A percentile compares a stretch with the other conserved stretches of the same genome.
phyloP scores from a whole-genome alignment of 495 filamentous ascomycete species.

The Penicillium arizonense region DNA sequence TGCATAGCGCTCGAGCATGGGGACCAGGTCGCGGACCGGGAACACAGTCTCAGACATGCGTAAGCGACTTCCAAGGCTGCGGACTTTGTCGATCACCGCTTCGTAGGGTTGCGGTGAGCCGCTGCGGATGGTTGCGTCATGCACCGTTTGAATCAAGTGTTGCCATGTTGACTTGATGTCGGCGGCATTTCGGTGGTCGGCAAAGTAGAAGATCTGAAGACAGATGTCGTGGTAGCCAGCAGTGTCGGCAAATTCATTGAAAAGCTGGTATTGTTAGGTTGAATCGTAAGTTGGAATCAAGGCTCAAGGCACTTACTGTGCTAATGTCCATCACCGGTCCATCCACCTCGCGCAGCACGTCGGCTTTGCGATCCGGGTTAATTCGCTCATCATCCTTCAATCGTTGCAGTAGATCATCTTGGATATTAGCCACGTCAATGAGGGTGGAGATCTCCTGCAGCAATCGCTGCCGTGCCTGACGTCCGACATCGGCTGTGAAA shows the following conservation, averaged over 20 bases:
- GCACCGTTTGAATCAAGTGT: slow-evolving; percentile 68
- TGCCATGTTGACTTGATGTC: slow-evolving; percentile 84
- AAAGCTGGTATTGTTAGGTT: slow-evolving; percentile 58
- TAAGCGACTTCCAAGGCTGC: slow-evolving; percentile 74
- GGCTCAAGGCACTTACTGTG: slow-evolving; percentile 54
- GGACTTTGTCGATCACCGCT: slow-evolving; percentile 68
- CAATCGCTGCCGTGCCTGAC: slow-evolving; percentile 73
- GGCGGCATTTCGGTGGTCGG: slow-evolving; percentile 80
- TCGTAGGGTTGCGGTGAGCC: slow-evolving; percentile 71
- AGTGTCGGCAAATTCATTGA: slow-evolving; percentile 84
- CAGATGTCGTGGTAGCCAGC: slow-evolving; percentile 90
- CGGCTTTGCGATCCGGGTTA: slow-evolving; percentile 50
- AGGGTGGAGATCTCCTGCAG: slow-evolving; percentile 80
- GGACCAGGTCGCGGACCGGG: slow-evolving; percentile 61
- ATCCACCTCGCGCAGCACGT: slow-evolving; percentile 66
- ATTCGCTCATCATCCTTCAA: slow-evolving; percentile 72
- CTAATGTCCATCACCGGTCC: slow-evolving; percentile 70
- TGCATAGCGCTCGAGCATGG: slow-evolving; percentile 75
- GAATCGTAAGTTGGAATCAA: neutral
- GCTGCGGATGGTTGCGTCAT: slow-evolving; percentile 56
- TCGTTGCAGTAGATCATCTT: slow-evolving; percentile 84
- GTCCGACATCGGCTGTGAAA: slow-evolving; percentile 64
- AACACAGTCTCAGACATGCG: slow-evolving; percentile 78
- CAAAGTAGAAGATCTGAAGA: slow-evolving; percentile 82
- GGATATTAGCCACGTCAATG: slow-evolving; percentile 90